phyloP scores from a whole-genome alignment of 345 rosid species.

The Atalantia buxifolia region DNA sequence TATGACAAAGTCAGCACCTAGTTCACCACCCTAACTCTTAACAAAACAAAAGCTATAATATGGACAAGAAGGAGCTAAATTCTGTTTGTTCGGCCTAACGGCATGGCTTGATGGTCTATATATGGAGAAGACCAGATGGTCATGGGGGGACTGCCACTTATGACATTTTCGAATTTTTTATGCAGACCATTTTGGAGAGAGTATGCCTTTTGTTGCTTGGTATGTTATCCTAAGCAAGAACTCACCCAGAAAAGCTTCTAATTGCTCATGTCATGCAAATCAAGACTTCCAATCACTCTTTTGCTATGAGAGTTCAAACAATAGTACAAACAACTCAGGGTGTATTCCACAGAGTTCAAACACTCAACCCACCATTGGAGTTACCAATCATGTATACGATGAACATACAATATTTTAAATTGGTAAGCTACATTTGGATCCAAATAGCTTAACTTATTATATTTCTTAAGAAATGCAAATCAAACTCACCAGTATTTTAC shows the following conservation, averaged over 20 bases:
- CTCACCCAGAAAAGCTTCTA: neutral
- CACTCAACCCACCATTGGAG: neutral
- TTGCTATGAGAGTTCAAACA: neutral
- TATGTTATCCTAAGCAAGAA: neutral
- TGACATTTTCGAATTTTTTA: neutral
- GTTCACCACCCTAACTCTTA: neutral
- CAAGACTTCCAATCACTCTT: neutral
- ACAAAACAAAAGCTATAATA: neutral
- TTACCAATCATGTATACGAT: neutral
- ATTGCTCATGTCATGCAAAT: neutral
- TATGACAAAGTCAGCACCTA: neutral
- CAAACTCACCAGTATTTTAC: slow-evolving; percentile 76
- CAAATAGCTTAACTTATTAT: neutral
- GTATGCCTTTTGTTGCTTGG: neutral
- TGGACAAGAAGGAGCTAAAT: neutral
- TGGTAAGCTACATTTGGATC: neutral
- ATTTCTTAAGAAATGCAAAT: neutral
- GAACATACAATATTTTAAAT: neutral
- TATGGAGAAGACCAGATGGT: neutral
- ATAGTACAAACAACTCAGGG: neutral
- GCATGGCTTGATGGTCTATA: neutral
- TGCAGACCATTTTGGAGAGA: neutral
- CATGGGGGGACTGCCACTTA: neutral
- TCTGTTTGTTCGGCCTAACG: neutral
- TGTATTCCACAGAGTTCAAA: neutral